Evolutionary conservation across 345 rosid species (phyloP).

Genomic region (Odontarrhena argentea): DNA sequence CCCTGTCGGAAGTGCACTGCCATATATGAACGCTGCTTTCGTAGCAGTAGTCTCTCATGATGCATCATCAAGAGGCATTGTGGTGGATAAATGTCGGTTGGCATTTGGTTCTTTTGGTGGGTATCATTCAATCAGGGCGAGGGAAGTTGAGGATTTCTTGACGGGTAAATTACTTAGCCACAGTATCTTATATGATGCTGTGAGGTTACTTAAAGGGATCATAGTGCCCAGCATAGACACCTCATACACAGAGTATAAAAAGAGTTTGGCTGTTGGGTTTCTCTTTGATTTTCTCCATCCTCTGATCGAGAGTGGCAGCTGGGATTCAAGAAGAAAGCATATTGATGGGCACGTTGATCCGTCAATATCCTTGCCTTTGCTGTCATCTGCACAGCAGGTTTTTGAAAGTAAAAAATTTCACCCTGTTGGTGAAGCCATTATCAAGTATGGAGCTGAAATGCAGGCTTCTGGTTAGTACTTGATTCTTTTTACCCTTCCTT

Average conservation of each 20-base stretch:
- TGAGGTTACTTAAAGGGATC: conserved; percentile 48
- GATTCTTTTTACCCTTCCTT: conserved; percentile 19
- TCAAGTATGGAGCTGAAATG: conserved; percentile 64
- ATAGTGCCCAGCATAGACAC: conserved; percentile 61
- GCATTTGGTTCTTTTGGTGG: conserved; percentile 87
- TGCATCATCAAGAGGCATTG: conserved; percentile 39
- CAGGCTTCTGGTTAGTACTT: conserved; percentile 79
- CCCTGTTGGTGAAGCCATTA: conserved; percentile 72
- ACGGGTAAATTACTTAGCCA: conserved; percentile 56
- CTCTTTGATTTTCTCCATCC: conserved; percentile 67
- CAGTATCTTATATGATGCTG: conserved; percentile 57
- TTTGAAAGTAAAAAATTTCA: conserved; percentile 54
- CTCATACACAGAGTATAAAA: conserved; percentile 52
- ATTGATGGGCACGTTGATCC: conserved; percentile 41
- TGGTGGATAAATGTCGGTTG: conserved; percentile 54
- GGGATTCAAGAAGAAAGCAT: conserved; percentile 23
- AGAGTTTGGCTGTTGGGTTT: conserved; percentile 79
- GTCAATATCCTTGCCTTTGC: conserved; percentile 40
- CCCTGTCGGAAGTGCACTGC: conserved; percentile 75
- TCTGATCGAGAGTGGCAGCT: conserved; percentile 41
- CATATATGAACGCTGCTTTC: conserved; percentile 82
- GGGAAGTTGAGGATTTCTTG: conserved; percentile 58
- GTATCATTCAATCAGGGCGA: conserved; percentile 71
- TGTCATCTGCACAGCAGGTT: conserved; percentile 67
- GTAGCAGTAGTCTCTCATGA: conserved; percentile 56